phyloP scores from a whole-genome alignment of 208 protist genomes.

The Leishmania guyanensis region DNA sequence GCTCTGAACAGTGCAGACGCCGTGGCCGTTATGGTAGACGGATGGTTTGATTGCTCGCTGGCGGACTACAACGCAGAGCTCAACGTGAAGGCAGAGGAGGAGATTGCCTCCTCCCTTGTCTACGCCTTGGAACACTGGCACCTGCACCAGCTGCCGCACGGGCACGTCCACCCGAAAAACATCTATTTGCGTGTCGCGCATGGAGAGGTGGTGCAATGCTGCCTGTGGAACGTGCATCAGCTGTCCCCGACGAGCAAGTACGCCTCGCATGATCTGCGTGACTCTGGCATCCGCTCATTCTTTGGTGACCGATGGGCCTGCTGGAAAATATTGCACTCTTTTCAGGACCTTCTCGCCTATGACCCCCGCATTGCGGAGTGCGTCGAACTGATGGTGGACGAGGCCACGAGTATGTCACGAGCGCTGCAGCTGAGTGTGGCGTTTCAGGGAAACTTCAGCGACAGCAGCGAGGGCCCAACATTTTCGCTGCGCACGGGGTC shows the following conservation, averaged over 20 bases:
- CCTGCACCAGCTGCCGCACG: conserved; percentile 71
- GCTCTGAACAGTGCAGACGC: conserved; percentile 33
- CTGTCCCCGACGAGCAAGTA: conserved; percentile 43
- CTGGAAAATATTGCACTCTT: conserved; percentile 40
- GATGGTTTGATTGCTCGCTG: conserved; percentile 81
- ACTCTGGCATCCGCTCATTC: conserved; percentile 42
- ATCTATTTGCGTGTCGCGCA: conserved; percentile 65
- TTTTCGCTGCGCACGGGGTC: conserved; percentile 62
- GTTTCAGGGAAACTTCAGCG: conserved; percentile 51
- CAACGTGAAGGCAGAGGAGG: conserved; percentile 22
- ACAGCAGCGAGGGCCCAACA: conserved; percentile 48
- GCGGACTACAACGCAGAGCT: conserved; percentile 25
- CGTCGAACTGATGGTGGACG: conserved; percentile 36
- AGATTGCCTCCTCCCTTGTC: conserved; percentile 65
- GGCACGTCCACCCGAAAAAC: conserved; percentile 72
- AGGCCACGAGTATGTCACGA: conserved; percentile 48
- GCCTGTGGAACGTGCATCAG: conserved; percentile 59
- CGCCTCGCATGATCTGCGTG: conserved; percentile 52
- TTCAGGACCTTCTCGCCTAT: conserved; percentile 21
- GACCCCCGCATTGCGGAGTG: conserved; percentile 36
- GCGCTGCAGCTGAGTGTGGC: conserved; percentile 53
- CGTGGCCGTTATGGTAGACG: conserved; percentile 66
- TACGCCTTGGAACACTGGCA: conserved; percentile 89
- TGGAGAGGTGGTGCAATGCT: conserved; percentile 48
- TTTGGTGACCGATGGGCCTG: conserved; percentile 72